Percentiles rank a stretch among this genome's conserved stretches.
Evolutionary conservation across 2,329 filamentous ascomycete genomes (phyloP).

Genomic region (Epicoccum nigrum): DNA sequence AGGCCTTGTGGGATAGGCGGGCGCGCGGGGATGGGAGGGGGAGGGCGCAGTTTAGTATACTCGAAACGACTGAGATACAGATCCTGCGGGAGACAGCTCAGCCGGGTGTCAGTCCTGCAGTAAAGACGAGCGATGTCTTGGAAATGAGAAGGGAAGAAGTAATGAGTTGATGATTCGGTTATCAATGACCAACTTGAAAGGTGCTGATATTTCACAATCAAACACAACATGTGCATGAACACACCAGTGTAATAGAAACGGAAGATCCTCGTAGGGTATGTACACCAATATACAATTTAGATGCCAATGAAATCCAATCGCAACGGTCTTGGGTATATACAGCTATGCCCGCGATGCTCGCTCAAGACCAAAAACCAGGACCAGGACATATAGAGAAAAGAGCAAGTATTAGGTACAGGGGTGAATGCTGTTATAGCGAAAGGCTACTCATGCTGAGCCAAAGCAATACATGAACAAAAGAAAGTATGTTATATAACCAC

Average conservation of each 20-base stretch:
- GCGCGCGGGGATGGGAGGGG: too few species aligned
- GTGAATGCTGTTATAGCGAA: conserved; percentile 7
- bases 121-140: too few species aligned
- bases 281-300: conserved; percentile 20
- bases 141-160: too few species aligned
- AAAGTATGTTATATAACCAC: conserved; percentile 5
- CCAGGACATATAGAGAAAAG: neutral
- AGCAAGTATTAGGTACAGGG: conserved; percentile 27
- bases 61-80: too few species aligned
- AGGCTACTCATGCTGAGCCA: conserved; percentile 13
- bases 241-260: neutral
- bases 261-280: conserved; percentile 2
- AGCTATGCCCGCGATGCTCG: conserved; percentile 24
- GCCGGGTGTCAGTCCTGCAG: too few species aligned
- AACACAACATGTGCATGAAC: neutral
- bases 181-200: too few species aligned
- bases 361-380: conserved; percentile 8
- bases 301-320: conserved; percentile 19
- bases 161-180: too few species aligned
- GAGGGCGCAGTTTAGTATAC: too few species aligned
- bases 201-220: too few species aligned
- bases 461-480: conserved; percentile 12
- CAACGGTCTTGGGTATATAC: conserved; percentile 33
- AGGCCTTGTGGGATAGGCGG: too few species aligned
- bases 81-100: too few species aligned